A percentile compares a stretch with the other conserved stretches of the same genome.
These are phyloP conservation scores for Solanum corneliomulleri DNA, from an alignment of 257 asterid species.

Conservation along the genomic window DNA sequence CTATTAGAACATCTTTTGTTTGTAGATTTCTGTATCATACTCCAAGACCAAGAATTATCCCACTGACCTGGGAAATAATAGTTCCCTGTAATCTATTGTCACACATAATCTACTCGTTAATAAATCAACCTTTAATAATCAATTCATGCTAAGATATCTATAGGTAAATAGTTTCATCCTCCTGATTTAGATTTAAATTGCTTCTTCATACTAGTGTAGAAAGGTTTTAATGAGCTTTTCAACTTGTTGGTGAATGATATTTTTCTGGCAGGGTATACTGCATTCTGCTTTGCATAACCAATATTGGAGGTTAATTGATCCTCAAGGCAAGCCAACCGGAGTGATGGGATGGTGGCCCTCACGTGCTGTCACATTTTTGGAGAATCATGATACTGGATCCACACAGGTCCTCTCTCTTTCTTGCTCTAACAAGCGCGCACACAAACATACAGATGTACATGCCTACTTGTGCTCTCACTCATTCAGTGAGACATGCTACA, in stretches of 20 bases:
- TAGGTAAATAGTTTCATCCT: not conserved
- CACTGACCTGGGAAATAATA: not conserved
- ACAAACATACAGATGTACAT: not conserved
- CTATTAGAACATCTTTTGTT: not conserved
- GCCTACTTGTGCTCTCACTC: not conserved
- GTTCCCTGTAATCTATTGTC: not conserved
- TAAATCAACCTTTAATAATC: not conserved
- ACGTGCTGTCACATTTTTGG: conserved; percentile 53
- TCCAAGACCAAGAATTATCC: not conserved
- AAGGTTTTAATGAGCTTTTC: not conserved
- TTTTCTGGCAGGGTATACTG: conserved; percentile 23
- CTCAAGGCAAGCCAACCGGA: conserved; percentile 56
- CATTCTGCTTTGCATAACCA: conserved; percentile 33
- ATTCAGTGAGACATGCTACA: not conserved
- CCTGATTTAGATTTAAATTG: not conserved
- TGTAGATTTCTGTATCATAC: not conserved
- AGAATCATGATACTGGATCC: conserved; percentile 59
- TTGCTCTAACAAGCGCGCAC: not conserved
- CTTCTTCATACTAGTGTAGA: not conserved
- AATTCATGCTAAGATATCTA: not conserved
- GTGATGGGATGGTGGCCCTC: conserved; percentile 71
- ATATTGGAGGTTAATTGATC: conserved; percentile 47
- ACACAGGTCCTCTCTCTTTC: conserved; percentile 31
- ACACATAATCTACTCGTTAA: not conserved
- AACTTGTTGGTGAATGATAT: not conserved